These are phyloP conservation scores for Dalbergia cultrata DNA, from an alignment of 306 rosid species.

Conservation along the genomic window DNA sequence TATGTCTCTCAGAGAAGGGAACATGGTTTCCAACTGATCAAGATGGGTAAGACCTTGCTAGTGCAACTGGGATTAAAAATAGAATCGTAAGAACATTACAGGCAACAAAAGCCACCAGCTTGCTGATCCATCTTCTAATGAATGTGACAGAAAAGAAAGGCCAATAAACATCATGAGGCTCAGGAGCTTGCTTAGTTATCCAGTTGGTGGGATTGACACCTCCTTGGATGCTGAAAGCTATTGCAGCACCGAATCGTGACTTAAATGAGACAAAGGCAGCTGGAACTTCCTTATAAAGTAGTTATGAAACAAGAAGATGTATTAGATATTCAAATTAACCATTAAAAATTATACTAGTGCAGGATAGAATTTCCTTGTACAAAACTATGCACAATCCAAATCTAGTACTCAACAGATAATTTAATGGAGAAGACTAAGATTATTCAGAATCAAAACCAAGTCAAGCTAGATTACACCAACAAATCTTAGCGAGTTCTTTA, in stretches of 20 bases:
- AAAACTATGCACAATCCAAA: neutral
- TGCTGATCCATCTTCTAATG: constrained; percentile 70
- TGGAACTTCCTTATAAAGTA: constrained; percentile 68
- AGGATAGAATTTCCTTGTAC: constrained; percentile 13
- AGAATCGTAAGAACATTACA: constrained; percentile 66
- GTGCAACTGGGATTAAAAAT: constrained; percentile 77
- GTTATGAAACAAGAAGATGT: constrained; percentile 34
- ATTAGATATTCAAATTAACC: constrained; percentile 44
- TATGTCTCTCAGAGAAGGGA: constrained; percentile 68
- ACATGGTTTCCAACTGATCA: constrained; percentile 69
- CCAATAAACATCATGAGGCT: constrained; percentile 86
- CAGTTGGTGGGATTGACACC: constrained; percentile 80
- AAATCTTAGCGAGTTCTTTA: neutral
- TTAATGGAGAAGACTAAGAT: constrained; percentile 4
- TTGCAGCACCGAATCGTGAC: constrained; percentile 80
- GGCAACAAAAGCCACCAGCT: constrained; percentile 63
- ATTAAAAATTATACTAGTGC: constrained; percentile 23
- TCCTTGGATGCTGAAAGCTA: constrained; percentile 72
- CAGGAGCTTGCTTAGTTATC: constrained; percentile 85
- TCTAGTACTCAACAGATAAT: constrained; percentile 13
- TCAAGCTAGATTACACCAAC: neutral
- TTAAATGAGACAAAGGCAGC: constrained; percentile 93
- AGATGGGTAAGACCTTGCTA: constrained; percentile 87
- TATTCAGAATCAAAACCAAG: constrained; percentile 37
- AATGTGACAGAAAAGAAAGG: constrained; percentile 81